Evolutionary conservation across 768 basidiomycete genomes (phyloP).

Genomic region (Lactifluus subvellereus): DNA sequence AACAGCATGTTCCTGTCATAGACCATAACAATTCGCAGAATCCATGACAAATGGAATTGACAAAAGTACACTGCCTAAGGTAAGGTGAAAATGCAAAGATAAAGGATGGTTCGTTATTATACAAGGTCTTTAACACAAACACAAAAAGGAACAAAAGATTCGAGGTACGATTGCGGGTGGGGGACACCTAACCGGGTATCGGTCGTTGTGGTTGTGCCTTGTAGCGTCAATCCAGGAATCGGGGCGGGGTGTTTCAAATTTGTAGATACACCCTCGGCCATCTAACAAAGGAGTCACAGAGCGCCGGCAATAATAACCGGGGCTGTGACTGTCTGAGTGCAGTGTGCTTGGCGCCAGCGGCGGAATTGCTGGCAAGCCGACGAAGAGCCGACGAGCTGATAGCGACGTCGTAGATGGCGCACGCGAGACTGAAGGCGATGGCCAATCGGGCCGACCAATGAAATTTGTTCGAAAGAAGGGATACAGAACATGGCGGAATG

Average conservation of each 20-base stretch:
- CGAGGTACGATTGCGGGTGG: background rate
- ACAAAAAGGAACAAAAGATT: constrained; percentile 22
- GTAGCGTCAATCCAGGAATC: background rate
- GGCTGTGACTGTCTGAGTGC: background rate
- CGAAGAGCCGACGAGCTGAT: constrained; percentile 8
- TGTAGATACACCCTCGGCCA: background rate
- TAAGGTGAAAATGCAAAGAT: background rate
- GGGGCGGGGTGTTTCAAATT: background rate
- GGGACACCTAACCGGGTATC: background rate
- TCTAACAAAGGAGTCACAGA: constrained; percentile 2
- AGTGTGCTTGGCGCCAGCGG: background rate
- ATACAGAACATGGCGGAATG: background rate
- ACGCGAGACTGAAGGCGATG: background rate
- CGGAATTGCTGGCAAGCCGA: constrained; percentile 18
- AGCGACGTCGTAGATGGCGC: background rate
- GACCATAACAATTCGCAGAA: background rate
- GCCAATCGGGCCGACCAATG: no score
- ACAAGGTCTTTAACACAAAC: background rate
- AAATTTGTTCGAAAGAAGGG: background rate
- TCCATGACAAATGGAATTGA: background rate
- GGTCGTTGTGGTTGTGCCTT: constrained; percentile 12
- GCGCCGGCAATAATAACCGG: background rate
- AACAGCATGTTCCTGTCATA: no score
- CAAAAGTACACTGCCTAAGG: background rate
- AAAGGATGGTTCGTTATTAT: background rate